These are phyloP conservation scores for Phtheirospermum japonicum DNA, from an alignment of 257 asterid species.

Conservation along the genomic window DNA sequence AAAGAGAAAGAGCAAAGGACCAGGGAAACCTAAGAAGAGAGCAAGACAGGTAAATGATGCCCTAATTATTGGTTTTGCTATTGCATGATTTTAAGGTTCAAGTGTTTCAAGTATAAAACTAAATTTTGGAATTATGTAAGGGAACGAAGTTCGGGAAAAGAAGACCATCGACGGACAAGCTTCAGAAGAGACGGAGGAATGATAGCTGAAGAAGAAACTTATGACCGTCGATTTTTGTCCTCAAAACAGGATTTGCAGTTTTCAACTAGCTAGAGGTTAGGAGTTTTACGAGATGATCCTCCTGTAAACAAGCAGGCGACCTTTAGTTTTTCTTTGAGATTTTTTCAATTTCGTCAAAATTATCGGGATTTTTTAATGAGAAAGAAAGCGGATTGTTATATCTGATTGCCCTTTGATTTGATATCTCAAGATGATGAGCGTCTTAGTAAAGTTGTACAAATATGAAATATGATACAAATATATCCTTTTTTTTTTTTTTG, in stretches of 20 bases:
- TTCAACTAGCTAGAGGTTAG: constrained; percentile 19
- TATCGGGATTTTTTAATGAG: constrained; percentile 4
- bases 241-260: constrained; percentile 11
- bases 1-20: constrained; percentile 47
- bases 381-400: constrained; percentile 3
- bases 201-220: constrained; percentile 39
- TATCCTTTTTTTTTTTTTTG: too few species aligned
- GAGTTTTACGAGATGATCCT: neutral
- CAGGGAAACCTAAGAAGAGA: constrained; percentile 41
- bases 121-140: constrained; percentile 31
- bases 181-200: constrained; percentile 45
- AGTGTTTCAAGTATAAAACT: constrained; percentile 9
- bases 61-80: neutral
- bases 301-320: constrained; percentile 13
- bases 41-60: constrained; percentile 44
- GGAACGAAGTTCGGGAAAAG: constrained; percentile 31
- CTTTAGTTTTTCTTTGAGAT: constrained; percentile 10
- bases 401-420: neutral
- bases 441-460: neutral
- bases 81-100: constrained; percentile 5
- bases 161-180: constrained; percentile 29
- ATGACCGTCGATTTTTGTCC: constrained; percentile 16
- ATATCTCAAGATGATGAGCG: neutral
- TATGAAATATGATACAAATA: neutral
- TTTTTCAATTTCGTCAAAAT: constrained; percentile 25